phyloP scores from a whole-genome alignment of 176 grass and related monocot species.

The Stipa capillata region DNA sequence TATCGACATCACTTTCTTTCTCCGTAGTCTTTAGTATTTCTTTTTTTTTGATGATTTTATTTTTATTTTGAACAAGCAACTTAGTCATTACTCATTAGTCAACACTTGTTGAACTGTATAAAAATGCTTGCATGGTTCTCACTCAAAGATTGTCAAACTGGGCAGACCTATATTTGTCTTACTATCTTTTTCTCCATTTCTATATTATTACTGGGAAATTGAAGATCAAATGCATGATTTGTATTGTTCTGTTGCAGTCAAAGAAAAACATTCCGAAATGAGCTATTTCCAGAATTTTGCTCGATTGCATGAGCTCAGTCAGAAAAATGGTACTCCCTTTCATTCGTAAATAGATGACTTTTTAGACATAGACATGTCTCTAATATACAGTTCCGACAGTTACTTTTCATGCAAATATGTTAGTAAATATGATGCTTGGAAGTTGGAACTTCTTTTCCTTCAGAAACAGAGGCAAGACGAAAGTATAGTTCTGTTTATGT shows the following conservation, averaged over 20 bases:
- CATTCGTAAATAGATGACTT: too few relatives aligned
- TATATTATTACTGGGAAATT: background rate
- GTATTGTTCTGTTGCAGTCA: background rate
- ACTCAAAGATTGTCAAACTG: constrained; percentile 16
- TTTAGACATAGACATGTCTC: too few relatives aligned
- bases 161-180: background rate
- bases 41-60: background rate
- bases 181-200: background rate
- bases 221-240: background rate
- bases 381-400: too few relatives aligned
- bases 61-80: background rate
- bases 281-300: background rate
- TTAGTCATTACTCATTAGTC: background rate
- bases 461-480: too few relatives aligned
- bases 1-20: background rate
- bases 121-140: background rate
- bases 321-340: background rate
- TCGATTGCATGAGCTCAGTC: background rate
- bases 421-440: too few relatives aligned
- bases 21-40: background rate
- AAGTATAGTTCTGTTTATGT: too few relatives aligned
- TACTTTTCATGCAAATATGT: too few relatives aligned
- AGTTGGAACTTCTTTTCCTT: too few relatives aligned
- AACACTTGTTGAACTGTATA: background rate
- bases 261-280: background rate